These are phyloP conservation scores for Annulohypoxylon moriforme DNA, from an alignment of 495 filamentous ascomycete genomes.

Conservation along the genomic window DNA sequence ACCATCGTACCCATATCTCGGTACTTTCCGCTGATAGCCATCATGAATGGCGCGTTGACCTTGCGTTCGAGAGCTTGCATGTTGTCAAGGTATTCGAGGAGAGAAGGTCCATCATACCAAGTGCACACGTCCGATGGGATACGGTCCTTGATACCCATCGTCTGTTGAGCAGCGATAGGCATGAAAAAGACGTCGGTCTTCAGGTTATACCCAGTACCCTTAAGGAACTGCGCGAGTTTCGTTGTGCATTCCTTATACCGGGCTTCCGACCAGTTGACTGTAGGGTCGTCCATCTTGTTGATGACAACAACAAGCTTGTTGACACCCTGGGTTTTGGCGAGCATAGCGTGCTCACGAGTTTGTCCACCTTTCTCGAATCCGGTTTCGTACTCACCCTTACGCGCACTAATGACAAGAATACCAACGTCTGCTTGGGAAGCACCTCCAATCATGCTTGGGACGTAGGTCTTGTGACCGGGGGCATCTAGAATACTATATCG, in stretches of 20 bases:
- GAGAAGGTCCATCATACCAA: slow-evolving; percentile 92
- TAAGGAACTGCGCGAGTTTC: slow-evolving; percentile 89
- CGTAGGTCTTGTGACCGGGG: slow-evolving; percentile 95
- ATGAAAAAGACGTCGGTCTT: slow-evolving; percentile 94
- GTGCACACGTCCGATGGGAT: slow-evolving; percentile 78
- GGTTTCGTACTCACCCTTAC: slow-evolving; percentile 99
- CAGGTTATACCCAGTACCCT: slow-evolving; percentile 88
- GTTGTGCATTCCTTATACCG: slow-evolving; percentile 92
- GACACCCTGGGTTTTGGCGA: slow-evolving; percentile 98
- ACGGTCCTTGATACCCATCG: slow-evolving; percentile 86
- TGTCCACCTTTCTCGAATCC: slow-evolving; percentile 99
- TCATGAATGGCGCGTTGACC: slow-evolving; percentile 98
- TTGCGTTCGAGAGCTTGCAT: slow-evolving; percentile 96
- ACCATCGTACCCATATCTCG: slow-evolving; percentile 97
- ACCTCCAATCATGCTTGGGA: slow-evolving; percentile 96
- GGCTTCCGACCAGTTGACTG: slow-evolving; percentile 92
- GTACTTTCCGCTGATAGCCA: slow-evolving; percentile 96
- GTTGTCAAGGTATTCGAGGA: slow-evolving; percentile 90
- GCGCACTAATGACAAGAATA: slow-evolving; percentile 93
- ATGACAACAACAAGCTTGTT: slow-evolving; percentile 93
- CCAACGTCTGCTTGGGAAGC: slow-evolving; percentile 97
- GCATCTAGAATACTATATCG: slow-evolving; percentile 95
- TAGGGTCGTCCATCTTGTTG: slow-evolving; percentile 98
- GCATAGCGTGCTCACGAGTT: slow-evolving; percentile 94
- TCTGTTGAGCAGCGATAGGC: slow-evolving; percentile 92